A percentile compares a stretch with the other conserved stretches of the same genome.
These are phyloP conservation scores for Cyberlindnera maritima DNA, from an alignment of 805 yeast genomes.

Conservation along the genomic window DNA sequence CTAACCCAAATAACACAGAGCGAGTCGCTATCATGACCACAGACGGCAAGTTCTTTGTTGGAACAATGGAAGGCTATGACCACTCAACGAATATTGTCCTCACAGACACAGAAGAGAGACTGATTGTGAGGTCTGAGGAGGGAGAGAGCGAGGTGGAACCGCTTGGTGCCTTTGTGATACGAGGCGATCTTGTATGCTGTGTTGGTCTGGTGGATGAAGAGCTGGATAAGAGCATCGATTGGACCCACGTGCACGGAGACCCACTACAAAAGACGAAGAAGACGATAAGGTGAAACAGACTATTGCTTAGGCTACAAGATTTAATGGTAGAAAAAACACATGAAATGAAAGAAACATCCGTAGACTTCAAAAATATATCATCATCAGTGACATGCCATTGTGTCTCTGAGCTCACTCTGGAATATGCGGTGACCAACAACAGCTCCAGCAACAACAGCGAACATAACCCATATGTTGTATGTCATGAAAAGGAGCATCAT, in stretches of 20 bases:
- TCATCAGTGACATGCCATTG: slow-evolving; percentile 28
- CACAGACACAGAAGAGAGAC: slow-evolving; percentile 47
- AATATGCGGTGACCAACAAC: slow-evolving; percentile 64
- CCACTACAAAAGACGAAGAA: slow-evolving; percentile 25
- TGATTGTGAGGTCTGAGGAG: slow-evolving; percentile 37
- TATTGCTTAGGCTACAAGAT: background rate
- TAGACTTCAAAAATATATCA: background rate
- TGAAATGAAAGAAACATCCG: too few relatives aligned
- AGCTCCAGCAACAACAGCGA: slow-evolving; percentile 71
- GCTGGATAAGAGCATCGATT: slow-evolving; percentile 37
- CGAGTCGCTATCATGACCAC: slow-evolving; percentile 54
- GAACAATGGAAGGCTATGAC: slow-evolving; percentile 58
- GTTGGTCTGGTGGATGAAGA: slow-evolving; percentile 51
- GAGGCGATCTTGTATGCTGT: slow-evolving; percentile 60
- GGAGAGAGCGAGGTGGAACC: slow-evolving; percentile 27
- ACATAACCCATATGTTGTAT: slow-evolving; percentile 82
- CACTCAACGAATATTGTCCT: slow-evolving; percentile 60
- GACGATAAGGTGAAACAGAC: slow-evolving; percentile 17
- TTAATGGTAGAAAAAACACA: too few relatives aligned
- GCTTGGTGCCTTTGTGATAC: slow-evolving; percentile 48
- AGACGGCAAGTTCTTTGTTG: slow-evolving; percentile 52
- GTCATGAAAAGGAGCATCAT: slow-evolving; percentile 85
- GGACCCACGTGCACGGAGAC: slow-evolving; percentile 27
- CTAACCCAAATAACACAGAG: slow-evolving; percentile 30
- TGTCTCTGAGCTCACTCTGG: slow-evolving; percentile 35